Base-by-base conservation (phyloP, 768 basidiomycete species). In the Lactifluus subvellereus region DNA sequence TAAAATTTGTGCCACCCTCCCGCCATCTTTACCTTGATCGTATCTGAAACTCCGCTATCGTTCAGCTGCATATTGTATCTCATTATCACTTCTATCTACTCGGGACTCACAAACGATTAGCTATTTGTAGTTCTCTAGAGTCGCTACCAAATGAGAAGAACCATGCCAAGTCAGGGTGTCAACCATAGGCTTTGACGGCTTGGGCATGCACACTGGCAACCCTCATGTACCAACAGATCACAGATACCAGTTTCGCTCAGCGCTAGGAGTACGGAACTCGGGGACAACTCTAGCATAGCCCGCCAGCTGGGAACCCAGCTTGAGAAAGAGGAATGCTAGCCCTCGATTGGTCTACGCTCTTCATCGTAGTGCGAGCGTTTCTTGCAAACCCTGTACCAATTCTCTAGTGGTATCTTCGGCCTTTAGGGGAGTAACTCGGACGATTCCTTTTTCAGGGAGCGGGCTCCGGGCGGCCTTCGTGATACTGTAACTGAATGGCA, bases 1-100 rank as follows among this genome's bases (percentile, higher is more conserved):
- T 91, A 70, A 77, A 18, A 6, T 22, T 20, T 38, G 16, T 5
- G 37, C 27, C 13, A 37, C 2, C 27, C 20, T 14, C n/a, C 27
- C 20, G 7, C n/a, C 13, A 10, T 52, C 10, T 32, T 59, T 42
- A n/a, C 54, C 27, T 32, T 11, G 27, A 22, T 32, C 49, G 43
- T 58, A 48, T 48, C 60, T 22, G 27, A 57, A 51, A 47, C 55
- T 7, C 48, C 14, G 33, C 57, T n/a, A 16, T 32, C 50, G 49
- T 43, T 40, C 33, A 45, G 35, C 56, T 13, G n/a, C 45, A 58
- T 27, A 20, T 33, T 62, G 61, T 62, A 62, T 53, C 51, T 35
- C 61, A 54, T 40, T 53, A n/a, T 48, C 35, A 33, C 27, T 57
- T 51, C 20, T 35, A 56, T 51, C 20, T 8, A 48, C 20, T 47